Percentiles rank a stretch among this genome's conserved stretches.
Evolutionary conservation across 495 filamentous ascomycete species (phyloP).

Genomic region (Umbilicaria muhlenbergii): DNA sequence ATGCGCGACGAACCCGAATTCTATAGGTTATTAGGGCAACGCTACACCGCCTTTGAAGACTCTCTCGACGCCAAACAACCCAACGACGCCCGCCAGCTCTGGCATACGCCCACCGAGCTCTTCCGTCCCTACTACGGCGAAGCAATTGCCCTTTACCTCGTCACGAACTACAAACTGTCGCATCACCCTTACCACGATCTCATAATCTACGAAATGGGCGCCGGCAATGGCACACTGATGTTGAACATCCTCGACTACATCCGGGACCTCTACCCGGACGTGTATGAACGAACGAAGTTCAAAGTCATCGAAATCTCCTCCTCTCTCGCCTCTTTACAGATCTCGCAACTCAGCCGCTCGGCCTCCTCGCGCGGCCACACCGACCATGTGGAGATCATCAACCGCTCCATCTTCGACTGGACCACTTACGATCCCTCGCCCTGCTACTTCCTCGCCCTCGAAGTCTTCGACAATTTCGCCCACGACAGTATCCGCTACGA

Average conservation of each 20-base stretch:
- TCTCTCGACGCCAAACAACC: conserved; percentile 50
- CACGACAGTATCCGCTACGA: conserved; percentile 91
- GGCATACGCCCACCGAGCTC: conserved; percentile 96
- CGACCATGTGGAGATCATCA: conserved; percentile 82
- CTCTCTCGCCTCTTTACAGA: conserved; percentile 62
- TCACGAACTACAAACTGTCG: conserved; percentile 88
- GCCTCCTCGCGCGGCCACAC: conserved; percentile 57
- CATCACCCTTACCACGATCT: conserved; percentile 93
- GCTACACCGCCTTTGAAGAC: conserved; percentile 86
- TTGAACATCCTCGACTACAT: conserved; percentile 95
- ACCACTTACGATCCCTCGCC: conserved; percentile 66
- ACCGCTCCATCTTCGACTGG: conserved; percentile 92
- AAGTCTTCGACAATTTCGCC: conserved; percentile 97
- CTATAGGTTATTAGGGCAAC: conserved; percentile 51
- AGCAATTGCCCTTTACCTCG: conserved; percentile 83
- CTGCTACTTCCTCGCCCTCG: conserved; percentile 93
- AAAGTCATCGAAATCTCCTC: conserved; percentile 90
- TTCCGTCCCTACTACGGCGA: conserved; percentile 96
- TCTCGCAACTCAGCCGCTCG: conserved; percentile 45
- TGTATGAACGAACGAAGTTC: conserved; percentile 89
- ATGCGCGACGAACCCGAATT: conserved; percentile 77
- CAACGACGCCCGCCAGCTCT: conserved; percentile 76
- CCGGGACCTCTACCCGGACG: conserved; percentile 70
- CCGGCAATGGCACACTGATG: conserved; percentile 96
- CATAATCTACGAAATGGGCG: conserved; percentile 97